These are phyloP conservation scores for Jacaranda mimosifolia DNA, from an alignment of 257 asterid genomes.

Conservation along the genomic window DNA sequence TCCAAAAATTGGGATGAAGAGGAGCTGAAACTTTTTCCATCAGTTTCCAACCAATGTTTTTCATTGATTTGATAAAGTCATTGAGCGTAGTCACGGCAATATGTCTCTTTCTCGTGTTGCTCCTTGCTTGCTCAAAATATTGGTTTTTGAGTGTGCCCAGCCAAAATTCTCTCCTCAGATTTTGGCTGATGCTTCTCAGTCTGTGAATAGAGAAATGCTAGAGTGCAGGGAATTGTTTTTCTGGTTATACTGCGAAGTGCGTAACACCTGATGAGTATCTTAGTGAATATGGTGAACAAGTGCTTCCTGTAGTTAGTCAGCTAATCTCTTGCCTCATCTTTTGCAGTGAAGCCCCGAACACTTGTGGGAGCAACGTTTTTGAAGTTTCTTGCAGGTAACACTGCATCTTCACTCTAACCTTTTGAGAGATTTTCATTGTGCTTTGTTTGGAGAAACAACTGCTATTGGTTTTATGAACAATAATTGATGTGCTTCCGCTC, in stretches of 20 bases:
- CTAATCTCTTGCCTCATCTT: slow-evolving; percentile 34
- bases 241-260: not conserved
- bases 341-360: slow-evolving; percentile 90
- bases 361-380: slow-evolving; percentile 91
- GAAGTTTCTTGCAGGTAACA: slow-evolving; percentile 88
- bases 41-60: not conserved
- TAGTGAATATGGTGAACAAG: not conserved
- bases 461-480: not conserved
- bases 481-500: not conserved
- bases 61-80: not conserved
- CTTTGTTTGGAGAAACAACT: not conserved
- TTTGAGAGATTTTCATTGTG: not conserved
- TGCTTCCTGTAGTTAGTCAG: slow-evolving; percentile 31
- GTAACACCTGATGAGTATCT: not conserved
- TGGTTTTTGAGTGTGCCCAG: not conserved
- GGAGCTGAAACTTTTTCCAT: not conserved
- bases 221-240: slow-evolving; percentile 21
- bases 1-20: not conserved
- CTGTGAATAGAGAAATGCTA: slow-evolving; percentile 12
- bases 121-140: not conserved
- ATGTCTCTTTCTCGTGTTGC: not conserved
- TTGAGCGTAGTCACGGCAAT: not conserved
- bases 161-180: not conserved
- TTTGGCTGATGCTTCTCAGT: slow-evolving; percentile 8
- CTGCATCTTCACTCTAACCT: slow-evolving; percentile 10